Evolutionary conservation across 306 rosid species (phyloP), one percentile per base, ranked within the genome.

Genomic region (Ormosia emarginata): DNA sequence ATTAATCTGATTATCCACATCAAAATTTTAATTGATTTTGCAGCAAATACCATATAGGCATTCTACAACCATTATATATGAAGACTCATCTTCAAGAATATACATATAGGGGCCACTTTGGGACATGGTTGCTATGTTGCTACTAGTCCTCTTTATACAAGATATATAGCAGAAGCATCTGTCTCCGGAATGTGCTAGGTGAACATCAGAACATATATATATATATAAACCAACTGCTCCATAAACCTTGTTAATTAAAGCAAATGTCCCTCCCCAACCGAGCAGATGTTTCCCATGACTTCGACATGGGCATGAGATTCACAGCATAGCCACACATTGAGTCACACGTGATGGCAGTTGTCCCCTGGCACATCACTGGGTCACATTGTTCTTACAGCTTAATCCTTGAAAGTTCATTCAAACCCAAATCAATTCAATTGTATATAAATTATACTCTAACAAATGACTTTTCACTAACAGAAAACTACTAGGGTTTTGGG

Each of bases 221-320:
- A 11, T 3, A 47, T 6, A 40, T 7, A 61, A 44, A 61, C 52
- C 75, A 71, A 29, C 33, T 50, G 43, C 52, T 77, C 15, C 53
- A 7, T 7, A 43, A 70, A 59, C 32, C n/a, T n/a, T 53, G 56
- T 81, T 71, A 50, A 63, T 50, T 34, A 79, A 72, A 62, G 18
- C 33, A 34, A 52, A 6, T 86, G 93, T 86, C 58, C 47, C 86
- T 82, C 64, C 77, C 93, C 88, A 86, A 86, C 90, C 89, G 75
- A 77, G 82, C 89, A 90, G 44, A 77, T 81, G 85, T 67, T 86
- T 88, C 77, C 56, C 49, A 34, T 30, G 65, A n/a, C 50, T 44
- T 75, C 40, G 83, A 84, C 87, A 87, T 55, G n/a, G 24, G 30
- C 83, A 74, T 75, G 79, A 82, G 77, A 86, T 59, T 44, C 70